A percentile compares a stretch with the other conserved stretches of the same genome.
Evolutionary conservation across 768 basidiomycete species (phyloP).

Genomic region (Mycena belliarum): DNA sequence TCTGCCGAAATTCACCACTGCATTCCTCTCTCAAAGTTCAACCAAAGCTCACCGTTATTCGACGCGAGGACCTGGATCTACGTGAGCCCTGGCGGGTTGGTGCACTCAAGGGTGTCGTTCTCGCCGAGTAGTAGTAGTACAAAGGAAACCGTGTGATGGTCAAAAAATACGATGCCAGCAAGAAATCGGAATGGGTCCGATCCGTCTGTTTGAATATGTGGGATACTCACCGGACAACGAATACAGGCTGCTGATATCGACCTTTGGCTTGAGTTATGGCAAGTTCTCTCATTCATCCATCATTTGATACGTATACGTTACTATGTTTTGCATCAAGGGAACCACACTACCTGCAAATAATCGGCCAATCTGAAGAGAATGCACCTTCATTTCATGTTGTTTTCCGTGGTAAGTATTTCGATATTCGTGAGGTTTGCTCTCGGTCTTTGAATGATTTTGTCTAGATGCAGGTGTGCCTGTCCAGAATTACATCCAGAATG

Average conservation of each 20-base stretch:
- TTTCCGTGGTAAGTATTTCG: neutral
- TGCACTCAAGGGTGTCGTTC: neutral
- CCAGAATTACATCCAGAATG: neutral
- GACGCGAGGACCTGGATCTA: slow-evolving; percentile 8
- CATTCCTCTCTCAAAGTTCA: neutral
- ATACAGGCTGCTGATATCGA: slow-evolving; percentile 1
- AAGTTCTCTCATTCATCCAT: too few species aligned
- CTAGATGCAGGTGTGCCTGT: slow-evolving; percentile 4
- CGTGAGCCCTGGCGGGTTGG: neutral
- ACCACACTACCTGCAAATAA: slow-evolving; percentile 5
- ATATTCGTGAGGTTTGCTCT: neutral
- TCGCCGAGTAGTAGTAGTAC: neutral
- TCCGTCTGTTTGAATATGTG: too few species aligned
- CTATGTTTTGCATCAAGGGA: neutral
- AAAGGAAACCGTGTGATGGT: neutral
- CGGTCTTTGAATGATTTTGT: neutral
- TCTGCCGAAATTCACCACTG: neutral
- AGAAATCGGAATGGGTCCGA: slow-evolving; percentile 5
- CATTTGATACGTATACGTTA: neutral
- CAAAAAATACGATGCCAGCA: neutral
- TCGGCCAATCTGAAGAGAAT: slow-evolving; percentile 7
- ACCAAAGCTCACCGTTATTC: neutral
- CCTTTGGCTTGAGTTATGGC: neutral
- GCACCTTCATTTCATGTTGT: neutral
- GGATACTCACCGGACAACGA: too few species aligned